Conservation (phyloP, 768 basidiomycete species). For the Rhizopogon roseolus region DNA sequence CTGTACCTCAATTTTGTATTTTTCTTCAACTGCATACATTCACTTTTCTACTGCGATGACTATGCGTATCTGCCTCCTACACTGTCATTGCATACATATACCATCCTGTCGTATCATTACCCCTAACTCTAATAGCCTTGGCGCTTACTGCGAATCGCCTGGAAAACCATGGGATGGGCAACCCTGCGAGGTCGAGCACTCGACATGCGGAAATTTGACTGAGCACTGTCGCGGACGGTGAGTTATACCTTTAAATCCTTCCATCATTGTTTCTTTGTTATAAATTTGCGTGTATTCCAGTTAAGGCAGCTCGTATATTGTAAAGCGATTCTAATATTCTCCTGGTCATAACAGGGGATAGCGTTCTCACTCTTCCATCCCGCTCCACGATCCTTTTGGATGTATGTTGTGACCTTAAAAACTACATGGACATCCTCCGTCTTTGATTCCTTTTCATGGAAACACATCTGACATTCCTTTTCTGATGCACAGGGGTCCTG, state of each 20-base stretch:
- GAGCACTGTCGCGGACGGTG: constrained; percentile 71
- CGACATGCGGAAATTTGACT: constrained; percentile 69
- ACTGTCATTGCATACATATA: too few species aligned
- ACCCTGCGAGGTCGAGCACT: constrained; percentile 63
- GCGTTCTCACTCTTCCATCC: too few species aligned
- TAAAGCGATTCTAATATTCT: too few species aligned
- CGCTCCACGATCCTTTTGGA: too few species aligned
- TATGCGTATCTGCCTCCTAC: too few species aligned
- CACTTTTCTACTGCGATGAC: not conserved
- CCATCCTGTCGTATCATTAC: too few species aligned
- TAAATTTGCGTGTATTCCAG: not conserved
- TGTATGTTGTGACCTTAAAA: too few species aligned
- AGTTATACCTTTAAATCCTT: constrained; percentile 5
- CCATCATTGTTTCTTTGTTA: not conserved
- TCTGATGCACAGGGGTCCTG: constrained; percentile 52
- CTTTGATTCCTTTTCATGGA: not conserved
- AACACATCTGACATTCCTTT: not conserved
- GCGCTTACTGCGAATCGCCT: constrained; percentile 75
- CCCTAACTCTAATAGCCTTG: constrained; percentile 35
- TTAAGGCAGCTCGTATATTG: not conserved
- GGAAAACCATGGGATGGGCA: constrained; percentile 64
- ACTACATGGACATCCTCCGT: not conserved
- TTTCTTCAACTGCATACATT: not conserved
- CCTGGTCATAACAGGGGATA: too few species aligned
- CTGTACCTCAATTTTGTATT: not conserved